Base-by-base conservation (phyloP, 2,329 filamentous ascomycete genomes). In the Fusarium cicatricum region DNA sequence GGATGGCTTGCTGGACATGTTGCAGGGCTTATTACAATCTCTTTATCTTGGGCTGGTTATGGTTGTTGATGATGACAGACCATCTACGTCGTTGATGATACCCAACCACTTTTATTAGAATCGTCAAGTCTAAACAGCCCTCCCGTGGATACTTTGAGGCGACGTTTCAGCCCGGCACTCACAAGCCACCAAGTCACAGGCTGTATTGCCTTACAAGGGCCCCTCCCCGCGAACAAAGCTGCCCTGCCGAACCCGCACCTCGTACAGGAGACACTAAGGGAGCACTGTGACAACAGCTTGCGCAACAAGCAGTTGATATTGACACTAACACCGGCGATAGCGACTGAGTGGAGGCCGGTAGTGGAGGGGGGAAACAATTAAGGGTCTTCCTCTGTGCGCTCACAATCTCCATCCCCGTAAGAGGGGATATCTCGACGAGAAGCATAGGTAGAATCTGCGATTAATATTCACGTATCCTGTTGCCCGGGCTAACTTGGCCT, bases 281-380 rank as follows among this genome's bases (percentile, higher is more conserved):
- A 50, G 39, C 47, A 19, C 23, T 44, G 38, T 33, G 42, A 47
- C 46, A 37, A 44, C 42, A 46, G 54, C 54, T 62, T 62, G 59
- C 60, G 60, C 60, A 63, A 44, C 43, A 46, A 56, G 19, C 32
- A 52, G 60, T 34, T 57, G 60, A 63, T 62, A 36, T 23, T 52
- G 46, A 31, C 59, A 63, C 60, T 60, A 63, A 63, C 51, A 49
- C 37, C n/a, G 36, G 21, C 36, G 21, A 14, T 10, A 26, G 44
- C 19, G 36, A 8, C 46, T 63, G 59, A 34, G 60, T 62, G 58
- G 60, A 63, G 59, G 59, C 12, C 29, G 50, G 59, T 56, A 63
- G 55, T 63, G 60, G 60, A 62, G 55, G 59, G 55, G 55, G 56
- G 48, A 50, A 45, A 55, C 55, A 46, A 63, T 62, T 63, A 62